A percentile compares a stretch with the other conserved stretches of the same genome.
These are phyloP conservation scores for Curvularia sp. DNA, from an alignment of 2,329 filamentous ascomycete species.

Conservation along the genomic window DNA sequence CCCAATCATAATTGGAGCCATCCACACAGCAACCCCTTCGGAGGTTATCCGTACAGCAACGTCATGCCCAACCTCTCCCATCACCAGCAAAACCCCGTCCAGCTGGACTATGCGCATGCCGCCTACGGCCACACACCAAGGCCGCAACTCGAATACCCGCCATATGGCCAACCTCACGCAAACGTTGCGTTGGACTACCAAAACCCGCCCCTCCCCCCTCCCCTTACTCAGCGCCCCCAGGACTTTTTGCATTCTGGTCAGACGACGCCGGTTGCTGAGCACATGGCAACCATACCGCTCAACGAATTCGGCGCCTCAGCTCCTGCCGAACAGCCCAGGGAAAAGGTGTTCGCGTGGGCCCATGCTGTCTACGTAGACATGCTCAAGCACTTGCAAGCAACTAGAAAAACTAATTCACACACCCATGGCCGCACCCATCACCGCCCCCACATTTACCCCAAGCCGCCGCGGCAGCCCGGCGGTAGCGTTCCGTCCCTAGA, in stretches of 20 bases:
- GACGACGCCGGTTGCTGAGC: slow-evolving; percentile 37
- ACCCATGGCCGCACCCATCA: slow-evolving; percentile 53
- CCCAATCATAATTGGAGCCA: slow-evolving; percentile 43
- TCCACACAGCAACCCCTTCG: slow-evolving; percentile 40
- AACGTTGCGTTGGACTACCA: slow-evolving; percentile 40
- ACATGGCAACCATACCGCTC: slow-evolving; percentile 29
- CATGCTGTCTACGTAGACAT: slow-evolving; percentile 59
- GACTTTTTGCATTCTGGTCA: slow-evolving; percentile 44
- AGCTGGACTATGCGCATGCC: slow-evolving; percentile 36
- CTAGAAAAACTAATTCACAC: slow-evolving; percentile 51
- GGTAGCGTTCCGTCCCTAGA: slow-evolving; percentile 53
- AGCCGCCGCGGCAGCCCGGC: slow-evolving; percentile 65
- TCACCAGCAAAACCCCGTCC: slow-evolving; percentile 38
- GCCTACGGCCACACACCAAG: slow-evolving; percentile 33
- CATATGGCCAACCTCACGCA: slow-evolving; percentile 37
- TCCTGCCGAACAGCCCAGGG: slow-evolving; percentile 53
- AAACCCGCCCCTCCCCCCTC: slow-evolving; percentile 29
- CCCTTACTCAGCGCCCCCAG: slow-evolving; percentile 33
- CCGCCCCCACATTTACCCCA: slow-evolving; percentile 67
- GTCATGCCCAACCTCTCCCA: slow-evolving; percentile 33
- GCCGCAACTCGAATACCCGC: slow-evolving; percentile 35
- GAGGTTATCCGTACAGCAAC: slow-evolving; percentile 39
- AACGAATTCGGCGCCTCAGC: slow-evolving; percentile 53
- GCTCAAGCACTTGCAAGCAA: slow-evolving; percentile 57
- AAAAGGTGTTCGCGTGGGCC: slow-evolving; percentile 57